phyloP scores from a whole-genome alignment of 176 grass and related monocot species.

The Zea mays region Zm-B73-REFERENCE-NAM-5.0 NC_050099.1:41580501-41581000 shows the following conservation, averaged over 20 bases:
- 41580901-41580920: conserved; percentile 13
- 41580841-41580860: too few species aligned
- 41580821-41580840: too few species aligned
- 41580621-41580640: conserved; percentile 30
- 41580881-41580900: too few species aligned
- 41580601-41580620: conserved; percentile 38
- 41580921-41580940: conserved; percentile 26
- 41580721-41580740: conserved; percentile 3
- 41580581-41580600: conserved; percentile 8
- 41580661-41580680: conserved; percentile 23
- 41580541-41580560: conserved; percentile 22
- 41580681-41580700: conserved; percentile 23
- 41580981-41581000: conserved; percentile 29
- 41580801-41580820: too few species aligned
- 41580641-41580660: not conserved
- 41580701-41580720: conserved; percentile 1
- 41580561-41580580: not conserved
- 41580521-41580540: conserved; percentile 5
- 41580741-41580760: conserved; percentile 18
- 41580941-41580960: not conserved
- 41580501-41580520: conserved; percentile 19
- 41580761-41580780: too few species aligned
- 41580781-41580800: too few species aligned
- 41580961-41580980: conserved; percentile 42
- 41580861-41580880: too few species aligned